Evolutionary conservation across 352 stramenopile genomes (phyloP).

Genomic region (Thalassiosira mediterranea): DNA sequence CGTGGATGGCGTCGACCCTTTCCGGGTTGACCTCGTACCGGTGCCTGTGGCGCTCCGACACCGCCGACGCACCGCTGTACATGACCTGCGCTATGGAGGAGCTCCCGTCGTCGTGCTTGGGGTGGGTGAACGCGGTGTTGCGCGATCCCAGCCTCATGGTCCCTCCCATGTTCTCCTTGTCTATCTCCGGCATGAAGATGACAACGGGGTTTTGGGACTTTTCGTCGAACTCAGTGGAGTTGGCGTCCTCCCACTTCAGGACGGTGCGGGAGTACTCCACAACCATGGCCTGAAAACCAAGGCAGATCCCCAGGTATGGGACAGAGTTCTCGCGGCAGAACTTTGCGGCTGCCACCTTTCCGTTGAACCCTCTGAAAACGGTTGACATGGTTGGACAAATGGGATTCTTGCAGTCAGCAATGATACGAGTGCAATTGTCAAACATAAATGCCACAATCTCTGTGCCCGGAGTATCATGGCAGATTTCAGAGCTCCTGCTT

Average conservation of each 20-base stretch:
- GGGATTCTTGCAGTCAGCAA: slow-evolving; percentile 95
- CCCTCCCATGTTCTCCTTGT: slow-evolving; percentile 97
- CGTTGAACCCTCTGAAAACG: slow-evolving; percentile 91
- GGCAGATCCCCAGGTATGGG: slow-evolving; percentile 97
- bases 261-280: slow-evolving; percentile 97
- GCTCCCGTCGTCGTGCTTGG: slow-evolving; percentile 85
- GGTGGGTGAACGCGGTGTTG: slow-evolving; percentile 90
- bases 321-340: slow-evolving; percentile 95
- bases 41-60: slow-evolving; percentile 97
- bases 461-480: too few relatives aligned
- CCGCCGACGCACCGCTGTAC: slow-evolving; percentile 88
- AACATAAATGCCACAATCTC: too few relatives aligned
- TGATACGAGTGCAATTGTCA: slow-evolving; percentile 91
- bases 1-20: slow-evolving; percentile 88
- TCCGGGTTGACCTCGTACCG: slow-evolving; percentile 99
- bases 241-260: slow-evolving; percentile 90
- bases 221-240: slow-evolving; percentile 94
- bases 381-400: slow-evolving; percentile 83
- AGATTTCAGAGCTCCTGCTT: too few relatives aligned
- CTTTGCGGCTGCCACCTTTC: slow-evolving; percentile 95
- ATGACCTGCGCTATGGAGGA: slow-evolving; percentile 88
- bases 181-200: slow-evolving; percentile 99
- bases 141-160: slow-evolving; percentile 99
- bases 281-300: slow-evolving; percentile 94
- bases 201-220: slow-evolving; percentile 90